A percentile compares a stretch with the other conserved stretches of the same genome.
These are phyloP conservation scores for Daldinia bambusicola DNA, from an alignment of 495 filamentous ascomycete species.

Conservation along the genomic window DNA sequence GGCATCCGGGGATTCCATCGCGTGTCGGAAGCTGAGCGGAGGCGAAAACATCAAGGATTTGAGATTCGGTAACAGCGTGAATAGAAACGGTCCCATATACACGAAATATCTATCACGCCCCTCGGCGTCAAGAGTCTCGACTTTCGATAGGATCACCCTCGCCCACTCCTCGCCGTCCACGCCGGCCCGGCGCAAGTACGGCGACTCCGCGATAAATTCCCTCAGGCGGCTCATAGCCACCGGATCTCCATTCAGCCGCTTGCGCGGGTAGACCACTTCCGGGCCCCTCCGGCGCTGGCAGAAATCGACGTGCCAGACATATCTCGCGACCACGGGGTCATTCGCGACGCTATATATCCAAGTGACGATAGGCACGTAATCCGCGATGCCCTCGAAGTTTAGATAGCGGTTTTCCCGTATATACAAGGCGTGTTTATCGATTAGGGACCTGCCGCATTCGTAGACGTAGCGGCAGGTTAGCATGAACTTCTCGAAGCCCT, in stretches of 20 bases:
- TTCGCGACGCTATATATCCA: not conserved
- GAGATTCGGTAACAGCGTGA: not conserved
- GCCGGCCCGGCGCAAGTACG: not conserved
- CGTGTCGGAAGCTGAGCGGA: not conserved
- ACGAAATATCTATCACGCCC: not conserved
- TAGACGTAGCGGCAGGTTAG: constrained; percentile 20
- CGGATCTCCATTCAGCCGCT: not conserved
- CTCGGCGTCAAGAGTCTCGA: not conserved
- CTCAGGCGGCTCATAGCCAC: not conserved
- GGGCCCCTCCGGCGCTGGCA: constrained; percentile 4
- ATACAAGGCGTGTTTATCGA: not conserved
- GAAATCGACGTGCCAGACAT: not conserved
- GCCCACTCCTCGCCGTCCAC: not conserved
- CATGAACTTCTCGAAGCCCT: constrained; percentile 19
- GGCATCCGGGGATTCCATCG: not conserved
- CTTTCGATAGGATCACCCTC: not conserved
- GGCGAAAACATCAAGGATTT: not conserved
- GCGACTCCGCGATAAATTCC: not conserved
- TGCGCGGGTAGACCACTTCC: not conserved
- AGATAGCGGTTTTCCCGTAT: constrained; percentile 1
- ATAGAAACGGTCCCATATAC: not conserved
- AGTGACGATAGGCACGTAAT: not conserved
- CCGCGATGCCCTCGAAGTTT: not conserved
- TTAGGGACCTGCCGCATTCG: constrained; percentile 11
- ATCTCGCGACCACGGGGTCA: not conserved